A percentile compares a stretch with the other conserved stretches of the same genome.
Evolutionary conservation across 2,329 filamentous ascomycete genomes (phyloP).

Genomic region (Hymenoscyphus linearis): DNA sequence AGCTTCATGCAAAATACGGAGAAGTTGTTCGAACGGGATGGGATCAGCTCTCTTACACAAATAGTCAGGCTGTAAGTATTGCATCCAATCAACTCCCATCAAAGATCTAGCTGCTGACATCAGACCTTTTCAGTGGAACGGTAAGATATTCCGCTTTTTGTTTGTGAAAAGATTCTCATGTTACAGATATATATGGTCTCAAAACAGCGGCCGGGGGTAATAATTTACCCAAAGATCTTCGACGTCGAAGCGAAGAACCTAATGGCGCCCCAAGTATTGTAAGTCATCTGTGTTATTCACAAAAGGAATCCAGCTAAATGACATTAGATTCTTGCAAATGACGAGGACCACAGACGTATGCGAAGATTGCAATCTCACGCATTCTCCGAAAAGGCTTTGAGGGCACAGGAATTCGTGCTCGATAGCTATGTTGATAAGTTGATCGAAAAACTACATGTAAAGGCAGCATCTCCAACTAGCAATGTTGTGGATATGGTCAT

Average conservation of each 20-base stretch:
- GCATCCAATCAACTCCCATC: neutral
- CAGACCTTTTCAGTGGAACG: neutral
- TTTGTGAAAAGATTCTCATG: neutral
- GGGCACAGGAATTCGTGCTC: slow-evolving; percentile 28
- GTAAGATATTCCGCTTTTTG: neutral
- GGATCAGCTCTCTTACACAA: neutral
- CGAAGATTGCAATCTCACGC: slow-evolving; percentile 27
- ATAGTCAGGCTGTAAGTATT: neutral
- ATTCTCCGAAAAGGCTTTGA: slow-evolving; percentile 32
- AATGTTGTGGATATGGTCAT: neutral
- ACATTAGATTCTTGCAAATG: slow-evolving; percentile 2
- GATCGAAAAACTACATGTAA: slow-evolving; percentile 25
- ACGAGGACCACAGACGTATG: slow-evolving; percentile 26
- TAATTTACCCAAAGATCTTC: neutral
- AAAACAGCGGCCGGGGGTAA: neutral
- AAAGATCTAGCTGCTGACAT: neutral
- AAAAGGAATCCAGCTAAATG: neutral
- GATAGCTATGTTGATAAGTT: slow-evolving; percentile 6
- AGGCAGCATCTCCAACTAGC: neutral
- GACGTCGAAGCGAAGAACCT: neutral
- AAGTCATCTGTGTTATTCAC: neutral
- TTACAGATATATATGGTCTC: neutral
- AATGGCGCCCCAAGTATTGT: neutral
- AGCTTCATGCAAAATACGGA: neutral
- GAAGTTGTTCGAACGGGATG: neutral